Base-by-base conservation (phyloP, 345 rosid genomes). In the Eucalyptus regnans region DNA sequence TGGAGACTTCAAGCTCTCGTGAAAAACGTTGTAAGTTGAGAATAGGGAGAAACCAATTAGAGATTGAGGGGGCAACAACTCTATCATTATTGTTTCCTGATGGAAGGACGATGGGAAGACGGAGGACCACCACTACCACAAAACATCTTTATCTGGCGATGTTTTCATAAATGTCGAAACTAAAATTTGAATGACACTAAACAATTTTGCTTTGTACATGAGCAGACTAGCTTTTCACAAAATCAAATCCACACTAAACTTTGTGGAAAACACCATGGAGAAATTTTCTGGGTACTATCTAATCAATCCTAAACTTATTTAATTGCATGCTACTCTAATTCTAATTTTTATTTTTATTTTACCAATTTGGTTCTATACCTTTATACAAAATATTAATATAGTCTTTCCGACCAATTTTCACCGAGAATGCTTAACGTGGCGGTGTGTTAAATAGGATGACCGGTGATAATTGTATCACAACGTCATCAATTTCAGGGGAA, bases 291-390 rank as follows among this genome's bases (percentile, higher is more conserved):
- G 5, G 8, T 6, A 43, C 15, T 14, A 1, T 64, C 18, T n/a
- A 64, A n/a, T 64, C 4, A 12, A 2, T 6, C 7, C 12, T 60
- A 60, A 60, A 2, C 14, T 29, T n/a, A 64, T 64, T 64, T 1
- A 7, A 64, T 52, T 0, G 1, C 2, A 7, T 64, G 4, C 8
- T 29, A n/a, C n/a, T n/a, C 17, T 5, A 64, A 8, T 0, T 37
- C 8, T 22, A 9, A 4, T 8, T 6, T 51, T 29, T 6, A 7
- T 64, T n/a, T 64, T 64, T 33, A 3, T 33, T n/a, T n/a, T 64
- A n/a, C 18, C 5, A 64, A 64, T 4, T 64, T n/a, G 1, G 3
- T 3, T 16, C 8, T 64, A 64, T 3, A n/a, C 0, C 1, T 14
- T 14, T 14, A 2, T 64, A n/a, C 1, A 0, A 64, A n/a, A 64